Evolutionary conservation across 2,329 filamentous ascomycete species (phyloP).

Genomic region (Colletotrichum sp.): DNA sequence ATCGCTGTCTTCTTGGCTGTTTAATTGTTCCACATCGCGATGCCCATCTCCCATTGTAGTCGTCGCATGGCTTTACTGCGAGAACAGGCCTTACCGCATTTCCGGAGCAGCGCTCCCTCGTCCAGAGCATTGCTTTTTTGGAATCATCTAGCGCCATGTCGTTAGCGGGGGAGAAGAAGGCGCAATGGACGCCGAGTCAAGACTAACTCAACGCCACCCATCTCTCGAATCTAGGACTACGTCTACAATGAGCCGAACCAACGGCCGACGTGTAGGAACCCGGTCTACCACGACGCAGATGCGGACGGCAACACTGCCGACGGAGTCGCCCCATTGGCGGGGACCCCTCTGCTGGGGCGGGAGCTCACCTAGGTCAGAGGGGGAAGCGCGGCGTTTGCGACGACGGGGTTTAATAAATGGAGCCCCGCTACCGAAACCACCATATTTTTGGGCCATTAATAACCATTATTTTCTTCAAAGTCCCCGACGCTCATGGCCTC

Average conservation of each 20-base stretch:
- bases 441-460: background rate
- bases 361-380: background rate
- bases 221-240: background rate
- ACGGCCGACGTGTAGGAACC: background rate
- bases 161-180: background rate
- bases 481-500: background rate
- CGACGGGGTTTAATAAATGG: background rate
- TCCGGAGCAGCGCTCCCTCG: background rate
- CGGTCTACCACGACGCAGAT: background rate
- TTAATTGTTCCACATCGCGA: background rate
- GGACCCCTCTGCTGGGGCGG: background rate
- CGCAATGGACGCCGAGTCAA: background rate
- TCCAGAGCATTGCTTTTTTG: background rate
- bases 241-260: background rate
- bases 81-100: background rate
- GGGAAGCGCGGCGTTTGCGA: background rate
- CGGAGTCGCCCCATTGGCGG: background rate
- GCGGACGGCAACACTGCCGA: background rate
- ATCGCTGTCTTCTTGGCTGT: background rate
- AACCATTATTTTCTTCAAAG: background rate
- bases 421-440: slow-evolving; percentile 16
- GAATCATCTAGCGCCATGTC: background rate
- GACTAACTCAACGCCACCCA: background rate
- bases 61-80: background rate
- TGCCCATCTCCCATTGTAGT: background rate